Base-by-base conservation (phyloP, 2,329 filamentous ascomycete genomes). In the Ilyonectria destructans region DNA sequence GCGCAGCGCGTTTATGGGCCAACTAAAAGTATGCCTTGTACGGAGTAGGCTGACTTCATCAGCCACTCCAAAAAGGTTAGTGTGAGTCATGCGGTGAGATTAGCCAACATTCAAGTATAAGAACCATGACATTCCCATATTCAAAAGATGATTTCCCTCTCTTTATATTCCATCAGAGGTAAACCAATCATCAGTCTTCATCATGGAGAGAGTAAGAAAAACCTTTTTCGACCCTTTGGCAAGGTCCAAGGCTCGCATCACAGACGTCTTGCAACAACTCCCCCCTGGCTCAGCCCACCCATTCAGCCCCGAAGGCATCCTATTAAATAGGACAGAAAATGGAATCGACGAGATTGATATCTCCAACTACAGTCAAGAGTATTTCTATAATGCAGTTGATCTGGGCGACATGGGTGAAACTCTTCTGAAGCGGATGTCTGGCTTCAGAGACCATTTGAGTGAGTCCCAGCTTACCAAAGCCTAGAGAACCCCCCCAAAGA, bases 381-480 rank as follows among this genome's bases (percentile, higher is more conserved):
- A 40, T 52, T 71, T 70, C 49, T 72, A 63, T 57, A 72, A 72
- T 69, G 70, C 68, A 4, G 70, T 72, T 0, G 70, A 72, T 40
- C 62, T 72, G 21, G 70, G 68, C 10, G 68, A 70, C 52, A 72
- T 72, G 68, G 70, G 70, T 3, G 66, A 72, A 54, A 60, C 62
- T 31, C 68, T 72, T 19, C 55, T 69, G 45, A 51, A 65, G 12
- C 65, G 69, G 58, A 71, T 71, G 69, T 57, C 37, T 19, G 57
- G 56, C 40, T 71, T 68, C 58, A 15, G 46, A 4, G 26, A n/a
- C 3, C 43, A 65, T 33, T 29, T 67, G 3, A 45, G 65, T 69
- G 37, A 7, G 62, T 45, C 40, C 13, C 40, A 45, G 15, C 40
- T 19, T 45, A 45, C 10, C 40, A 45, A 19, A 8, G 40, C 40